These are phyloP conservation scores for Elsinoe perseae DNA, from an alignment of 2,329 filamentous ascomycete species.

Conservation along the genomic window DNA sequence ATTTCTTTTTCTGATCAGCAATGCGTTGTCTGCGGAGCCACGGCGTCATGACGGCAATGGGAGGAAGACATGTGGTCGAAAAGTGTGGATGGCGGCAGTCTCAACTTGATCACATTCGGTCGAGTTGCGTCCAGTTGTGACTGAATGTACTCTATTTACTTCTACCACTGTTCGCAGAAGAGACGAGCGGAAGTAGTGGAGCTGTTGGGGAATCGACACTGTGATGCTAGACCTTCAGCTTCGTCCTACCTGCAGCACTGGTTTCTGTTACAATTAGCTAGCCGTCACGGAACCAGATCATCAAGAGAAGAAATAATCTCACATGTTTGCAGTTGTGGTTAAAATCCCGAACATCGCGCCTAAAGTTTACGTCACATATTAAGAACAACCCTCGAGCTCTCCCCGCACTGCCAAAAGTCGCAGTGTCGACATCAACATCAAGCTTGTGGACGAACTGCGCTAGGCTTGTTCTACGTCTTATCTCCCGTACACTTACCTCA, in stretches of 20 bases:
- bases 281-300: background rate
- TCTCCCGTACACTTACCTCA: too few species aligned
- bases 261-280: background rate
- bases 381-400: too few species aligned
- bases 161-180: background rate
- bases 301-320: background rate
- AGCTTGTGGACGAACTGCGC: too few species aligned
- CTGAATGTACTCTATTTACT: slow-evolving; percentile 7
- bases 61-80: background rate
- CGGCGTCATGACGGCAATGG: background rate
- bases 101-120: background rate
- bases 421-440: too few species aligned
- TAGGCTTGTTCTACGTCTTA: too few species aligned
- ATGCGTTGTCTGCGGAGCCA: slow-evolving; percentile 5
- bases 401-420: too few species aligned
- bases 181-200: background rate
- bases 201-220: background rate
- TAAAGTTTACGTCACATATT: too few species aligned
- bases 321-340: background rate
- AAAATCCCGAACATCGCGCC: background rate
- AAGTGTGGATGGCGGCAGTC: background rate
- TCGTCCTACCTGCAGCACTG: background rate
- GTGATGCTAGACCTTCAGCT: background rate
- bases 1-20: slow-evolving; percentile 76
- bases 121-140: background rate